These are phyloP conservation scores for Tylopilus felleus DNA, from an alignment of 768 basidiomycete species.

Conservation along the genomic window DNA sequence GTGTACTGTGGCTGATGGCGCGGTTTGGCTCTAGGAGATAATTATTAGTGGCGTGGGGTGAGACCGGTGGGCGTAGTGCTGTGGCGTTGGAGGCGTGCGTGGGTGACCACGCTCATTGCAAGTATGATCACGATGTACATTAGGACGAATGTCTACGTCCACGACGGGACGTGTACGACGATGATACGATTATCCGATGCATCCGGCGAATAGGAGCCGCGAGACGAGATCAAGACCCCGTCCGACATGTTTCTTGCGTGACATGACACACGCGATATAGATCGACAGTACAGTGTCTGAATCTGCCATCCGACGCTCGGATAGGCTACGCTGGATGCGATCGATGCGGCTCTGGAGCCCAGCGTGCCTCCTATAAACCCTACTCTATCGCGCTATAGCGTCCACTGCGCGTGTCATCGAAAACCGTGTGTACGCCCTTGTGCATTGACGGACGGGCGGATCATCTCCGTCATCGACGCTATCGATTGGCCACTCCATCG, in stretches of 20 bases:
- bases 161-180: background rate
- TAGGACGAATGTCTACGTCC: background rate
- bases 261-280: background rate
- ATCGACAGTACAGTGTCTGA: background rate
- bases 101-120: background rate
- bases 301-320: background rate
- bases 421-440: too few species aligned
- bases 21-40: too few species aligned
- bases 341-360: background rate
- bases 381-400: too few species aligned
- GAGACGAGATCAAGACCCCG: background rate
- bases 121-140: background rate
- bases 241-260: background rate
- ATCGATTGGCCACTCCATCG: too few species aligned
- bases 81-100: background rate
- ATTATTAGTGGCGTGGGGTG: background rate
- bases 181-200: background rate
- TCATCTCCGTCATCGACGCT: too few species aligned
- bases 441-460: too few species aligned
- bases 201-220: background rate
- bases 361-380: background rate
- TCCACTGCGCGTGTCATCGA: too few species aligned
- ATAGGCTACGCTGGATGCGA: too few species aligned
- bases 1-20: constrained; percentile 17
- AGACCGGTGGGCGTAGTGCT: too few species aligned